Conservation (phyloP, 768 basidiomycete genomes). For the Terana coerulea region DNA sequence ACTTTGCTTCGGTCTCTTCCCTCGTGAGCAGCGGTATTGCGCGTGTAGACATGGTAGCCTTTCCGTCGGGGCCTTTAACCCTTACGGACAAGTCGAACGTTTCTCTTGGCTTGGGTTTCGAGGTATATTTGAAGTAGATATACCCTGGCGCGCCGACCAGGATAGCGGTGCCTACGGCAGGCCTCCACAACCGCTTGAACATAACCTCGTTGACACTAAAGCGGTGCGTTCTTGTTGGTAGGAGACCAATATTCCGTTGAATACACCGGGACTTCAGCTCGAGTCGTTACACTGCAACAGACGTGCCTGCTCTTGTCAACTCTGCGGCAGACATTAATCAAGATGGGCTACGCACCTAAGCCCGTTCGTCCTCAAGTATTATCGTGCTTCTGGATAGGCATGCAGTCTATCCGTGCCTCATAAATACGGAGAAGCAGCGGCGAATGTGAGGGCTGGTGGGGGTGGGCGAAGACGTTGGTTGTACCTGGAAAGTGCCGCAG, state of each 20-base stretch:
- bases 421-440: neutral
- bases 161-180: conserved; percentile 50
- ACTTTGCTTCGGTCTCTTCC: conserved; percentile 49
- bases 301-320: neutral
- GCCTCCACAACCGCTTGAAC: conserved; percentile 68
- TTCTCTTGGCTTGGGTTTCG: conserved; percentile 25
- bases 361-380: too few species aligned
- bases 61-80: conserved; percentile 56
- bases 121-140: conserved; percentile 46
- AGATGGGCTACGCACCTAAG: neutral
- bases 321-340: neutral
- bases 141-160: conserved; percentile 58
- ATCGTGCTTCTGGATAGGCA: neutral
- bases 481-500: too few species aligned
- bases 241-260: neutral
- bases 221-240: neutral
- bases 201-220: conserved; percentile 32
- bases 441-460: neutral
- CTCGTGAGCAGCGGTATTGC: conserved; percentile 55
- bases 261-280: neutral
- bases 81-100: conserved; percentile 61
- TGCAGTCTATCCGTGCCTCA: neutral
- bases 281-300: neutral
- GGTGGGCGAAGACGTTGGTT: too few species aligned
- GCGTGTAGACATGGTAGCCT: conserved; percentile 47